A percentile compares a stretch with the other conserved stretches of the same genome.
These are phyloP conservation scores for Acrocalymma vagum DNA, from an alignment of 2,329 filamentous ascomycete species.

Conservation along the genomic window DNA sequence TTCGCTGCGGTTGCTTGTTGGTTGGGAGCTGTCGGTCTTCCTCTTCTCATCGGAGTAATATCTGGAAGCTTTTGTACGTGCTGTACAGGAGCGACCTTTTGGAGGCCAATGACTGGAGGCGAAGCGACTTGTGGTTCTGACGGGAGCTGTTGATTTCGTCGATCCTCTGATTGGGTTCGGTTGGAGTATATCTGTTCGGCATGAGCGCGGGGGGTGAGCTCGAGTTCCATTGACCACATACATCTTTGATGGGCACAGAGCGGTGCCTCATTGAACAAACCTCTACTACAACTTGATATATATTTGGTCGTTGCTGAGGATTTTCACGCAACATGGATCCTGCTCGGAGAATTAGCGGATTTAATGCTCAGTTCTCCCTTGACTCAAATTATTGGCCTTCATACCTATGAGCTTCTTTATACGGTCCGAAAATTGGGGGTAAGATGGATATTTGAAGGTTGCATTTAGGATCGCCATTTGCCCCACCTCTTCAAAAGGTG, in stretches of 20 bases:
- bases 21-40: slow-evolving; percentile 69
- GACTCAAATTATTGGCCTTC: too few species aligned
- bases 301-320: slow-evolving; percentile 82
- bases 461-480: slow-evolving; percentile 98
- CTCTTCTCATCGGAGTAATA: slow-evolving; percentile 92
- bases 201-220: slow-evolving; percentile 26
- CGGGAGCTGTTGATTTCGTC: slow-evolving; percentile 67
- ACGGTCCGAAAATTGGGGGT: slow-evolving; percentile 88
- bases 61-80: slow-evolving; percentile 81
- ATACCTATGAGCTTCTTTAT: slow-evolving; percentile 89
- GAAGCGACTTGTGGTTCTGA: slow-evolving; percentile 62
- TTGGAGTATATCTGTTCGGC: slow-evolving; percentile 57
- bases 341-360: slow-evolving; percentile 49
- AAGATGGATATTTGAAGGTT: slow-evolving; percentile 87
- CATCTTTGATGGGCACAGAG: slow-evolving; percentile 87
- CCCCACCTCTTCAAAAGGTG: slow-evolving; percentile 96
- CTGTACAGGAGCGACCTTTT: slow-evolving; percentile 78
- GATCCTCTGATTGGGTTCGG: slow-evolving; percentile 70
- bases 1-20: slow-evolving; percentile 56
- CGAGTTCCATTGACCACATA: slow-evolving; percentile 52
- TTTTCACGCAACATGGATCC: slow-evolving; percentile 91
- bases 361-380: not conserved
- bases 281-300: slow-evolving; percentile 91
- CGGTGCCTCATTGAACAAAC: slow-evolving; percentile 88
- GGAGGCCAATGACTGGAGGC: slow-evolving; percentile 76